Evolutionary conservation across 345 rosid species (phyloP).

Genomic region (thale cress (Arabidopsis thaliana)): DNA sequence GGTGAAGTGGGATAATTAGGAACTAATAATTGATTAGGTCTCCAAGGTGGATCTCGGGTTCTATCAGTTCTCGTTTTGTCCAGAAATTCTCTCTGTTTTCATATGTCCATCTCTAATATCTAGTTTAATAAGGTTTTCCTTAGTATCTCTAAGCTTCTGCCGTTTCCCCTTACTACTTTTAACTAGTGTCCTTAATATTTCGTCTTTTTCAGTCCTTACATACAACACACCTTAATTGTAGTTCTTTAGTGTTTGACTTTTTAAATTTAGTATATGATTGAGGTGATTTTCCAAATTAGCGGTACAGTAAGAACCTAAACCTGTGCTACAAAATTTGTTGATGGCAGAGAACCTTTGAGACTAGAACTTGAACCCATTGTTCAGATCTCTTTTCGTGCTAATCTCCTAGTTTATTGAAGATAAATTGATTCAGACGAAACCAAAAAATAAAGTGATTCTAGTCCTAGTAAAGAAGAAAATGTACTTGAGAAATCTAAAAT

Average conservation of each 20-base stretch:
- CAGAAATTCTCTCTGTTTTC: not conserved
- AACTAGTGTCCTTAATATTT: not conserved
- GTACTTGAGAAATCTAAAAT: not conserved
- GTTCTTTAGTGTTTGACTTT: not conserved
- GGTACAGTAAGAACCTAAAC: not conserved
- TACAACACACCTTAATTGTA: not conserved
- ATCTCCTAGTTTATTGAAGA: not conserved
- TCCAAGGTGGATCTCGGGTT: not conserved
- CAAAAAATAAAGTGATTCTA: not conserved
- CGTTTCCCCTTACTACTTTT: not conserved
- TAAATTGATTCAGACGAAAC: not conserved
- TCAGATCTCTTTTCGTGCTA: not conserved
- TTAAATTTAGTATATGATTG: constrained; percentile 5
- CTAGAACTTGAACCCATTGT: constrained; percentile 18
- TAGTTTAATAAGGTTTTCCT: not conserved
- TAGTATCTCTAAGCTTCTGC: not conserved
- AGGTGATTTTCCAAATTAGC: not conserved
- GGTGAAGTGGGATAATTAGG: not conserved
- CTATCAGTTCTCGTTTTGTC: not conserved
- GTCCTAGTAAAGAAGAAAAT: not conserved
- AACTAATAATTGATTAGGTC: not conserved
- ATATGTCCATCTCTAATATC: not conserved
- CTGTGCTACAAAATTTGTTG: not conserved
- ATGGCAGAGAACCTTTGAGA: not conserved
- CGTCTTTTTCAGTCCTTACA: not conserved